Conservation (phyloP, 1,284 basidiomycete genomes). For the Microbotryum intermedium region DNA sequence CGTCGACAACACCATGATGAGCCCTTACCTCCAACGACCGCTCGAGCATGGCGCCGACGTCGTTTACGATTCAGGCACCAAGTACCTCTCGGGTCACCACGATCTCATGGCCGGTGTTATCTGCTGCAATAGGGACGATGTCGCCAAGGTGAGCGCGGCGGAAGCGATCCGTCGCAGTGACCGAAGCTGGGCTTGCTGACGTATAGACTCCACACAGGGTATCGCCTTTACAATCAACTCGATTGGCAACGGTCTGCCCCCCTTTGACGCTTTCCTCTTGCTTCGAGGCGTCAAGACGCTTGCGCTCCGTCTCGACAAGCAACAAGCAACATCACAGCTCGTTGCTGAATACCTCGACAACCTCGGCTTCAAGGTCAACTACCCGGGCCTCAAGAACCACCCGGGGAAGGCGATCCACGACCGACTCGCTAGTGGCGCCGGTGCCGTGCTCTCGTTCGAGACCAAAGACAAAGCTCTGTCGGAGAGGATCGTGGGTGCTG, state of each 20-base stretch:
- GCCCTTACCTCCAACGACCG: conserved; percentile 91
- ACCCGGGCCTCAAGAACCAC: conserved; percentile 79
- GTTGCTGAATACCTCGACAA: conserved; percentile 80
- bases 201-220: conserved; percentile 45
- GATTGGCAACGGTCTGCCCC: conserved; percentile 93
- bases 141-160: conserved; percentile 71
- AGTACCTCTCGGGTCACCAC: conserved; percentile 96
- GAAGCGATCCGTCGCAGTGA: no score
- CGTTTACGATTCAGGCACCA: conserved; percentile 96
- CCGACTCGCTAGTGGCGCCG: conserved; percentile 77
- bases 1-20: conserved; percentile 99
- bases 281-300: conserved; percentile 95
- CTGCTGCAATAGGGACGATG: conserved; percentile 81
- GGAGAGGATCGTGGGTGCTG: conserved; percentile 84
- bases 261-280: conserved; percentile 92
- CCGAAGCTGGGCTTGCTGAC: background rate
- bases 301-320: conserved; percentile 90
- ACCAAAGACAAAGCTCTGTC: conserved; percentile 85
- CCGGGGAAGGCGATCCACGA: conserved; percentile 80
- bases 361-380: conserved; percentile 88
- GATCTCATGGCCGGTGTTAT: conserved; percentile 97
- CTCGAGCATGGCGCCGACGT: conserved; percentile 93
- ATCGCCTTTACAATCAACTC: conserved; percentile 89
- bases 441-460: conserved; percentile 89
- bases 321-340: conserved; percentile 71